These are phyloP conservation scores for Populus ilicifolia DNA, from an alignment of 345 rosid species.

Conservation along the genomic window DNA sequence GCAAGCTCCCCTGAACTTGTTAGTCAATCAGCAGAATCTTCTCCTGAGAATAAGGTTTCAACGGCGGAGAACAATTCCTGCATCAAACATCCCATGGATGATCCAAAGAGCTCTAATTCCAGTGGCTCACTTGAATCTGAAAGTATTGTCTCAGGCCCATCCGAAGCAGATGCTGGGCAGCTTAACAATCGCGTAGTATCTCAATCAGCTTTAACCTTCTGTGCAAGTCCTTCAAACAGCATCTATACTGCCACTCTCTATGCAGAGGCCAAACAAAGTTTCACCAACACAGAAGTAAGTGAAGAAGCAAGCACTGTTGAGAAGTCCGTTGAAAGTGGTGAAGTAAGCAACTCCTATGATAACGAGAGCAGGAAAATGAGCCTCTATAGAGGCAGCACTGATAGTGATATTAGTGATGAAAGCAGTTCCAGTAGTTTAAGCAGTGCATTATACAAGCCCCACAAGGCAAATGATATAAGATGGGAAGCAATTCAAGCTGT, in stretches of 20 bases:
- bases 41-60: conserved; percentile 16
- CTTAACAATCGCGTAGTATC: conserved; percentile 28
- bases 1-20: conserved; percentile 15
- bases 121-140: conserved; percentile 40
- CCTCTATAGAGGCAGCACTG: conserved; percentile 70
- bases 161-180: conserved; percentile 30
- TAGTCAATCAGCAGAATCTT: conserved; percentile 14
- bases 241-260: conserved; percentile 47
- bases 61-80: conserved; percentile 26
- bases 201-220: conserved; percentile 40
- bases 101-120: conserved; percentile 32
- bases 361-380: conserved; percentile 63
- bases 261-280: conserved; percentile 71
- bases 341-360: conserved; percentile 39
- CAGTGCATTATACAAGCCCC: conserved; percentile 66
- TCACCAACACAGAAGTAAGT: conserved; percentile 65
- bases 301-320: conserved; percentile 53
- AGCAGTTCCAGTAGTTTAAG: conserved; percentile 81
- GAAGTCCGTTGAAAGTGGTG: conserved; percentile 36
- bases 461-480: conserved; percentile 71
- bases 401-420: conserved; percentile 85
- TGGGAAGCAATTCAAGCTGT: conserved; percentile 89
- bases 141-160: conserved; percentile 27
- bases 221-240: conserved; percentile 63
- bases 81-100: conserved; percentile 32